Evolutionary conservation across 768 basidiomycete genomes (phyloP).

Genomic region (Mrakia hoshinonis): DNA sequence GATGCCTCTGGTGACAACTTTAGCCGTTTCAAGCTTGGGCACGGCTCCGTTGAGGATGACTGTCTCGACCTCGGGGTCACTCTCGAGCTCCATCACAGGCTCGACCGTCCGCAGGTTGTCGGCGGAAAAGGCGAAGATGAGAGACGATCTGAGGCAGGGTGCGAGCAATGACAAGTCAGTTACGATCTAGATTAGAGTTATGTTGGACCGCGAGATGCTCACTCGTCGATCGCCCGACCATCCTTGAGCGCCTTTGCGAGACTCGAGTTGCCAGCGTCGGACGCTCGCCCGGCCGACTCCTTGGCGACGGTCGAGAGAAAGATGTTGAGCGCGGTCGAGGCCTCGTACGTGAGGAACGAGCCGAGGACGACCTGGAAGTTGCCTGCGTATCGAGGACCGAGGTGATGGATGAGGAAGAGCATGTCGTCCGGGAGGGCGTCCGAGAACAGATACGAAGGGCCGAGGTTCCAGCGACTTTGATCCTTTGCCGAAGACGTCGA

Average conservation of each 20-base stretch:
- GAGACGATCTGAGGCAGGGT: slow-evolving; percentile 10
- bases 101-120: slow-evolving; percentile 28
- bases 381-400: slow-evolving; percentile 67
- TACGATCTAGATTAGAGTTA: background rate
- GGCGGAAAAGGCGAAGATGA: slow-evolving; percentile 32
- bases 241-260: slow-evolving; percentile 51
- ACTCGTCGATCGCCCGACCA: slow-evolving; percentile 34
- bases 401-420: slow-evolving; percentile 65
- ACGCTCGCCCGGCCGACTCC: slow-evolving; percentile 40
- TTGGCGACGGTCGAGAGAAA: slow-evolving; percentile 45
- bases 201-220: background rate
- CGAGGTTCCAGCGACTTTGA: slow-evolving; percentile 26
- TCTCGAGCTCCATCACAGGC: slow-evolving; percentile 6
- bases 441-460: slow-evolving; percentile 30
- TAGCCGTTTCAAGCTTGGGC: slow-evolving; percentile 15
- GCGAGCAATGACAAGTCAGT: background rate
- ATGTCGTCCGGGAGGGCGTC: slow-evolving; percentile 49
- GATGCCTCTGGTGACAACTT: background rate
- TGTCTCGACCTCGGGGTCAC: slow-evolving; percentile 12
- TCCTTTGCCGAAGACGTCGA: slow-evolving; percentile 48
- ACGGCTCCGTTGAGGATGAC: slow-evolving; percentile 21
- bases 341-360: slow-evolving; percentile 75
- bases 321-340: slow-evolving; percentile 74
- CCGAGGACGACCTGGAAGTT: slow-evolving; percentile 67
- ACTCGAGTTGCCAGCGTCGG: slow-evolving; percentile 31